phyloP scores from a whole-genome alignment of 2,329 filamentous ascomycete genomes.

The Allantophomopsis lycopodina region DNA sequence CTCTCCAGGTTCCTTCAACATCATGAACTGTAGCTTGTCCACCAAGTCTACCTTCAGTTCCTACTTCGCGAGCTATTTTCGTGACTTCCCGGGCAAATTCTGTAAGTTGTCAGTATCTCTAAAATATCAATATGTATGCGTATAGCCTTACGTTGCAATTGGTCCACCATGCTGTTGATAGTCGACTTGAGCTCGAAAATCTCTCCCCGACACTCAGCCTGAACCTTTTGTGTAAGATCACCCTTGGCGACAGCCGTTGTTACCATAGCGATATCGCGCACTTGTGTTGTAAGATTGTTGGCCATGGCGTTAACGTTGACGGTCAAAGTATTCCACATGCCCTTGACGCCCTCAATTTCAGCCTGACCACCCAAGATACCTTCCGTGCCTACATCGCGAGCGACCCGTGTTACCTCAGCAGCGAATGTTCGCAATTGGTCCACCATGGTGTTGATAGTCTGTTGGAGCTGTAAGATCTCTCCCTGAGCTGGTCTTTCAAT shows the following conservation, averaged over 20 bases:
- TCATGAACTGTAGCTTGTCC: conserved; percentile 93
- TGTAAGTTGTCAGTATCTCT: too few relatives aligned
- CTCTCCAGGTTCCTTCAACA: conserved; percentile 93
- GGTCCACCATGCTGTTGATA: conserved; percentile 99
- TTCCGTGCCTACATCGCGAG: conserved; percentile 73
- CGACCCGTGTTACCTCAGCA: conserved; percentile 71
- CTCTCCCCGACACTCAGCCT: conserved; percentile 83
- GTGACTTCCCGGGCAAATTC: conserved; percentile 94
- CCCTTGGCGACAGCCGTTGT: conserved; percentile 64
- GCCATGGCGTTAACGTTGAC: conserved; percentile 84
- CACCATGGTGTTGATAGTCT: conserved; percentile 85
- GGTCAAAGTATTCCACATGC: conserved; percentile 80
- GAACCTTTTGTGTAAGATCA: conserved; percentile 92
- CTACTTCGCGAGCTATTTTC: conserved; percentile 90
- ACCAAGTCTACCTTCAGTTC: conserved; percentile 85
- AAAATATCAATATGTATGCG: too few relatives aligned
- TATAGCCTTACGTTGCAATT: conserved; percentile 49
- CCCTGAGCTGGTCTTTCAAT: conserved; percentile 70
- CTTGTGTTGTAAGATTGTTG: conserved; percentile 74
- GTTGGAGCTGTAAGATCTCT: conserved; percentile 71
- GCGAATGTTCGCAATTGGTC: conserved; percentile 75
- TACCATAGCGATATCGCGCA: conserved; percentile 85
- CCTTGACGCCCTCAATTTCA: conserved; percentile 71
- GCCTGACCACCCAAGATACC: conserved; percentile 73
- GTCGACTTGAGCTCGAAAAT: conserved; percentile 93